Percentiles rank a stretch among this genome's conserved stretches.
Conservation (phyloP, 2,329 filamentous ascomycete genomes). For the Hymenoscyphus scutula region DNA sequence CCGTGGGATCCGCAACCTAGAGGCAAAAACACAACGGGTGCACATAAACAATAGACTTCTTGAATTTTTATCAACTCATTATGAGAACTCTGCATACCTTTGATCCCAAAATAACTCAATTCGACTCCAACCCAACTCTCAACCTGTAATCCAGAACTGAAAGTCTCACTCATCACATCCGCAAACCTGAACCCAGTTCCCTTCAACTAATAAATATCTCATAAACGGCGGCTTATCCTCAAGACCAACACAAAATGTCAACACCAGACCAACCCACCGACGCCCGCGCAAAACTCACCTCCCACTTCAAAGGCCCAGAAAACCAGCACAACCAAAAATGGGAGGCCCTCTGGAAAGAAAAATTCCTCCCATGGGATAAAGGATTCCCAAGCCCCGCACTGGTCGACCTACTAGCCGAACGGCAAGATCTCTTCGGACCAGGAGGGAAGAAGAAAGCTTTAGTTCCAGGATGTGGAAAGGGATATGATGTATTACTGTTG, state of each 20-base stretch:
- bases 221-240: background rate
- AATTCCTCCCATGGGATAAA: conserved; percentile 54
- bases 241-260: background rate
- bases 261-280: conserved; percentile 24
- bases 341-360: conserved; percentile 48
- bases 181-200: background rate
- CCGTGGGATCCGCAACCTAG: background rate
- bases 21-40: no score
- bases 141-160: background rate
- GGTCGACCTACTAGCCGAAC: conserved; percentile 49
- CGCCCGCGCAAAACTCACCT: conserved; percentile 26
- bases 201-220: background rate
- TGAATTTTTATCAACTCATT: no score
- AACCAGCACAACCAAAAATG: conserved; percentile 38
- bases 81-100: no score
- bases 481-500: conserved; percentile 77
- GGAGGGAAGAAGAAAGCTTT: conserved; percentile 52
- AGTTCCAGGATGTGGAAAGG: conserved; percentile 78
- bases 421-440: conserved; percentile 43
- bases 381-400: conserved; percentile 52
- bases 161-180: background rate
- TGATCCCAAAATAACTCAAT: background rate
- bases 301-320: conserved; percentile 28
- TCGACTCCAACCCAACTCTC: background rate
- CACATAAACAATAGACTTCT: no score